These are phyloP conservation scores for Solanum etuberosum DNA, from an alignment of 257 asterid genomes.

Conservation along the genomic window DNA sequence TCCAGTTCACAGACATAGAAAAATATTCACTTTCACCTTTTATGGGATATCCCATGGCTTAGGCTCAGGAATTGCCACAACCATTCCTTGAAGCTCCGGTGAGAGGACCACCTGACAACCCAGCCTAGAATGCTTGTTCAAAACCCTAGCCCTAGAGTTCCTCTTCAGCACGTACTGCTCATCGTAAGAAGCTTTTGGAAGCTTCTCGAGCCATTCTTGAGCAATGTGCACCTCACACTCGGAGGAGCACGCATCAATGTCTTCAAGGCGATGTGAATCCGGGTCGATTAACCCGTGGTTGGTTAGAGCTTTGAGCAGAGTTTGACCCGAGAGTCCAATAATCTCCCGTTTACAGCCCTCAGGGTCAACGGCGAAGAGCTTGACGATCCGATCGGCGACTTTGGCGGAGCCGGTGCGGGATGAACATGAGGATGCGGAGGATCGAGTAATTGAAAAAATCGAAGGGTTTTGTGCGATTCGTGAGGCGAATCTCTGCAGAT, in stretches of 20 bases:
- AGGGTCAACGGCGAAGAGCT: constrained; percentile 66
- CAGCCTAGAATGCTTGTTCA: constrained; percentile 37
- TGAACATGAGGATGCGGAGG: background rate
- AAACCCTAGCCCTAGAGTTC: constrained; percentile 46
- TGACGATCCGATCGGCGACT: constrained; percentile 85
- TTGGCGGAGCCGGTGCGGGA: constrained; percentile 44
- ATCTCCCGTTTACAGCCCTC: constrained; percentile 59
- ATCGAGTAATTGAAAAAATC: constrained; percentile 13
- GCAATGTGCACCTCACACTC: constrained; percentile 99
- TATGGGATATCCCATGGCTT: constrained; percentile 46
- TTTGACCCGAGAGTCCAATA: constrained; percentile 69
- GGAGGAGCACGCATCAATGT: constrained; percentile 90
- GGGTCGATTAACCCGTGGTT: constrained; percentile 80
- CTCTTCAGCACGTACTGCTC: constrained; percentile 39
- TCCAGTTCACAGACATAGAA: background rate
- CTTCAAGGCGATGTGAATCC: constrained; percentile 88
- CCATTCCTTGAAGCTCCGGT: constrained; percentile 40
- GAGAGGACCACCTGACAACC: constrained; percentile 42
- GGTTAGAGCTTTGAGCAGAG: constrained; percentile 69
- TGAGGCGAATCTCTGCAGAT: constrained; percentile 23
- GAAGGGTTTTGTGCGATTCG: constrained; percentile 21
- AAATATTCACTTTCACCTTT: background rate
- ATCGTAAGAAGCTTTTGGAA: constrained; percentile 56
- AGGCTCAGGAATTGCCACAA: constrained; percentile 35
- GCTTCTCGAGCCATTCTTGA: constrained; percentile 93